These are phyloP conservation scores for Globisporangium emineosum DNA, from an alignment of 352 stramenopile species.

Conservation along the genomic window DNA sequence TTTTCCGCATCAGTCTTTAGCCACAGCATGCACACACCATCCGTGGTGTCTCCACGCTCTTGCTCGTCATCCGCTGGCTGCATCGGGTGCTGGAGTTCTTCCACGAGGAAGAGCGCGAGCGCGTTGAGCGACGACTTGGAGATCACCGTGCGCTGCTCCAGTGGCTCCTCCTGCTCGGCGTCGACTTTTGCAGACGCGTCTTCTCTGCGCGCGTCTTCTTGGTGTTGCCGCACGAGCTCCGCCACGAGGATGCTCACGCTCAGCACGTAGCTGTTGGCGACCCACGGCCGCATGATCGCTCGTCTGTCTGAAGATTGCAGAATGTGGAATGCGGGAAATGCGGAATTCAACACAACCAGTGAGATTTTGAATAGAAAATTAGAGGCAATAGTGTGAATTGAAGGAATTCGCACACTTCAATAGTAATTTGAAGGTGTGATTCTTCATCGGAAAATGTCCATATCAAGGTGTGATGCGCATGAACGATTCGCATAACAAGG, in stretches of 20 bases:
- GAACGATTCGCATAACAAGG: neutral
- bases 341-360: neutral
- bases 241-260: slow-evolving; percentile 43
- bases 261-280: slow-evolving; percentile 47
- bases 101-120: slow-evolving; percentile 48
- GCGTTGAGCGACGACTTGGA: slow-evolving; percentile 34
- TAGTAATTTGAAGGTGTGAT: neutral
- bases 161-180: neutral
- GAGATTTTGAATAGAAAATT: neutral
- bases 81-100: slow-evolving; percentile 51
- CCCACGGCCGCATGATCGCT: slow-evolving; percentile 7
- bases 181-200: neutral
- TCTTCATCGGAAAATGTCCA: neutral
- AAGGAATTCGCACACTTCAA: neutral
- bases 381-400: neutral
- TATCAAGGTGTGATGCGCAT: neutral
- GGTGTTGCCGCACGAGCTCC: slow-evolving; percentile 46
- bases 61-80: neutral
- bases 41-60: neutral
- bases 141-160: slow-evolving; percentile 15
- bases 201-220: slow-evolving; percentile 26
- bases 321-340: neutral
- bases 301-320: slow-evolving; percentile 1
- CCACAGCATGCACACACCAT: neutral
- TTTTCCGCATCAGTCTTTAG: neutral